These are phyloP conservation scores for Apiospora sp. DNA, from an alignment of 2,329 filamentous ascomycete genomes.

Conservation along the genomic window DNA sequence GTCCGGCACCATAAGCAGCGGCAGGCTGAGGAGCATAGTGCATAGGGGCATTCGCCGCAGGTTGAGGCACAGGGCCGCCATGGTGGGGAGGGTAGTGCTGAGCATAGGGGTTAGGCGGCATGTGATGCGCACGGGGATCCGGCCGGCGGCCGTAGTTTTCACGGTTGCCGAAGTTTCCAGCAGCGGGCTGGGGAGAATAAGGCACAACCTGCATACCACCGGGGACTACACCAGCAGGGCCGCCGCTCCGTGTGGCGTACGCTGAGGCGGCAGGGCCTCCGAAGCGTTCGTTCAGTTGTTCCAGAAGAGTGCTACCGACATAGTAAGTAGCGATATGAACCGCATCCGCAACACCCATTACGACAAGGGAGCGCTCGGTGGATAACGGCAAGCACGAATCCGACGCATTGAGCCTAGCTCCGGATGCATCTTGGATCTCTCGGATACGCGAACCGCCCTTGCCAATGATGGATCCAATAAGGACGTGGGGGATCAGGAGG, in stretches of 20 bases:
- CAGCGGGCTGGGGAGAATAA: conserved; percentile 91
- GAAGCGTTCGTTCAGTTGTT: conserved; percentile 96
- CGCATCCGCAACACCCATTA: conserved; percentile 96
- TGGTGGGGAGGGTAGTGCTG: conserved; percentile 76
- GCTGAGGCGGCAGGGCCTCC: conserved; percentile 96
- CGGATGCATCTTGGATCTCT: conserved; percentile 97
- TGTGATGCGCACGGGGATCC: conserved; percentile 76
- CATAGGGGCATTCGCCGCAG: conserved; percentile 70
- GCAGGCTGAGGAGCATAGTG: conserved; percentile 83
- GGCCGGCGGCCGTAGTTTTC: conserved; percentile 83
- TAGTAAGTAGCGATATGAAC: conserved; percentile 99
- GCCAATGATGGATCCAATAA: conserved; percentile 98
- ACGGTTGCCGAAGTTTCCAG: conserved; percentile 89
- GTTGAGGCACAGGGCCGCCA: conserved; percentile 61
- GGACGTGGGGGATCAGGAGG: conserved; percentile 92
- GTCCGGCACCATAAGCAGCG: conserved; percentile 78
- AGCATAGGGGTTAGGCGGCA: conserved; percentile 78
- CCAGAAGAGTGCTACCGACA: conserved; percentile 94
- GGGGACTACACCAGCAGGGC: conserved; percentile 90
- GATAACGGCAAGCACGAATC: conserved; percentile 94
- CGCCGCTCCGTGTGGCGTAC: conserved; percentile 93
- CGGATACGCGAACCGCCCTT: conserved; percentile 96
- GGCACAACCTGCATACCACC: conserved; percentile 99
- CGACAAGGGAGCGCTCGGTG: conserved; percentile 95
- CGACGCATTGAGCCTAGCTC: conserved; percentile 94